A percentile compares a stretch with the other conserved stretches of the same genome.
phyloP scores from a whole-genome alignment of 2,329 filamentous ascomycete genomes.

The Curvularia lunata region DNA sequence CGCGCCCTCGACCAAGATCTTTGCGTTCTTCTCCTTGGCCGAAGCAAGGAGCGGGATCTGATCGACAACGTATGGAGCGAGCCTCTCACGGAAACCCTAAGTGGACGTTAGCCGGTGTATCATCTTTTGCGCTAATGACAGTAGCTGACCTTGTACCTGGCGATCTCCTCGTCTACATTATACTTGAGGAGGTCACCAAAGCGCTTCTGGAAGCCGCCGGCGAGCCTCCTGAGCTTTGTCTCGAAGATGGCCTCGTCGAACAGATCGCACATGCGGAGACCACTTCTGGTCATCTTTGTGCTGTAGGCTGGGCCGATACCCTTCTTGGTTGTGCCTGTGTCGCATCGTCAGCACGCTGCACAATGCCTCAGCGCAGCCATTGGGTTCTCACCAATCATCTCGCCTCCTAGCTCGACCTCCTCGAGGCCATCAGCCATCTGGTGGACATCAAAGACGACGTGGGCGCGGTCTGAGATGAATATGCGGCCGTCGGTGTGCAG shows the following conservation, averaged over 20 bases:
- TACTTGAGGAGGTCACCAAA: constrained; percentile 71
- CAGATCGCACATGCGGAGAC: constrained; percentile 70
- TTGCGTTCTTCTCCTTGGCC: constrained; percentile 64
- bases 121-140: not conserved
- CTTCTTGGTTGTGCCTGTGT: constrained; percentile 60
- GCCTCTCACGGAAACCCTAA: constrained; percentile 60
- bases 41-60: constrained; percentile 68
- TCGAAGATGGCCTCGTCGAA: constrained; percentile 72
- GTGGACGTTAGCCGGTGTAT: constrained; percentile 1
- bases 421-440: constrained; percentile 72
- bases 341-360: constrained; percentile 32
- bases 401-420: constrained; percentile 60
- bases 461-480: constrained; percentile 67
- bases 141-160: constrained; percentile 60
- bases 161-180: constrained; percentile 73
- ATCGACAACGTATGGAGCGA: constrained; percentile 70
- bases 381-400: constrained; percentile 47
- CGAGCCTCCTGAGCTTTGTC: constrained; percentile 67
- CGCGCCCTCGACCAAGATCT: constrained; percentile 72
- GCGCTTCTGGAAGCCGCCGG: constrained; percentile 68
- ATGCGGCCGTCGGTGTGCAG: constrained; percentile 65
- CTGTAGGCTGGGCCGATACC: constrained; percentile 66
- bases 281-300: constrained; percentile 69
- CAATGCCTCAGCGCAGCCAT: not conserved
- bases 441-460: constrained; percentile 71